Evolutionary conservation across 257 asterid genomes (phyloP).

Genomic region (Mitragyna speciosa): DNA sequence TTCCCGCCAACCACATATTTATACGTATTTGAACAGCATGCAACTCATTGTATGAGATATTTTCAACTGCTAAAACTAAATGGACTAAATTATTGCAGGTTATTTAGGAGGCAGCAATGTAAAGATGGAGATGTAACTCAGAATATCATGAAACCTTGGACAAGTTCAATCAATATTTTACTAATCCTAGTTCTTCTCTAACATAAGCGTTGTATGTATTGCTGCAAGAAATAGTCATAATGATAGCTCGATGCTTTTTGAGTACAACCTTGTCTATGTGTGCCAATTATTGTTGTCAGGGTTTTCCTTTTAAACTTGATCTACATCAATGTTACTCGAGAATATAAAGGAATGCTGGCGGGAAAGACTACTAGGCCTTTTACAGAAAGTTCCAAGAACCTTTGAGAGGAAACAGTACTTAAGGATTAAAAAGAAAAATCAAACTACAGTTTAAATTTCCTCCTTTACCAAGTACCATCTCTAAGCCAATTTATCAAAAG

Average conservation of each 20-base stretch:
- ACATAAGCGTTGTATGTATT: conserved; percentile 37
- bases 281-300: neutral
- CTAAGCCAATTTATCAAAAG: neutral
- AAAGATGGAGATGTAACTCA: conserved; percentile 71
- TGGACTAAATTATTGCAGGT: conserved; percentile 40
- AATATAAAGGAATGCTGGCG: neutral
- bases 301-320: neutral
- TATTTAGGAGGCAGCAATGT: conserved; percentile 45
- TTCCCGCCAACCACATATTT: neutral
- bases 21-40: neutral
- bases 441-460: neutral
- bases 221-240: conserved; percentile 34
- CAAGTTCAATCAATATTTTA: conserved; percentile 24
- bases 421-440: neutral
- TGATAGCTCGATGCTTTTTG: conserved; percentile 25
- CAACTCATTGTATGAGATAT: neutral
- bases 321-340: neutral
- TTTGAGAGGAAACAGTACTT: neutral
- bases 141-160: conserved; percentile 17
- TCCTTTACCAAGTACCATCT: neutral
- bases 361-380: neutral
- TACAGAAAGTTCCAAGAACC: neutral
- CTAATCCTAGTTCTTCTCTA: conserved; percentile 24
- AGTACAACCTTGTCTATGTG: conserved; percentile 22
- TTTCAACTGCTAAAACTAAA: conserved; percentile 20